A percentile compares a stretch with the other conserved stretches of the same genome.
Conservation (phyloP, 805 yeast genomes). For the Lipomyces sp. region DNA sequence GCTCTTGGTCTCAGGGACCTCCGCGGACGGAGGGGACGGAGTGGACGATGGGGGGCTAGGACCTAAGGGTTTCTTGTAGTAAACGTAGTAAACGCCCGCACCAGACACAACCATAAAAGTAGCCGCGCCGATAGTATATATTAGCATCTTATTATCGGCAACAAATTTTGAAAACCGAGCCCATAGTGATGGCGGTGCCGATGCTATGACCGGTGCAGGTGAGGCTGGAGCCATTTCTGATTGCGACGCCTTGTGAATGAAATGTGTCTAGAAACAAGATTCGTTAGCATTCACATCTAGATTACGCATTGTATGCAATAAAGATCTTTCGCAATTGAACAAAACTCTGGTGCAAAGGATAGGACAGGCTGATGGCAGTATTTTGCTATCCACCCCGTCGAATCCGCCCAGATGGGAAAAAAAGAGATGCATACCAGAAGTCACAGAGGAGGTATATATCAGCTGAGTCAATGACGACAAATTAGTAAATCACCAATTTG, state of each 20-base stretch:
- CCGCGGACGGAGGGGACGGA: conserved; percentile 10
- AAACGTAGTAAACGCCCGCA: conserved; percentile 39
- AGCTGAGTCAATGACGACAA: not conserved
- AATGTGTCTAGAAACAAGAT: not conserved
- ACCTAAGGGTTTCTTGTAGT: conserved; percentile 19
- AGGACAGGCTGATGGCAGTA: not conserved
- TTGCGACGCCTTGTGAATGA: not conserved
- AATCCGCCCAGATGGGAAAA: not conserved
- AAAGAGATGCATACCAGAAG: not conserved
- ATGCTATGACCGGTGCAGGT: conserved; percentile 15
- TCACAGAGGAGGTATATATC: not conserved
- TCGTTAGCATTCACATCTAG: not conserved
- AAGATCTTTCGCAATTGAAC: not conserved
- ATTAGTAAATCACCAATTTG: conserved; percentile 2
- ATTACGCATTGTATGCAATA: not conserved
- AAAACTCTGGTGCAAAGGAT: not conserved
- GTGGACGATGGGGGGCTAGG: conserved; percentile 5
- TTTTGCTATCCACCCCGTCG: not conserved
- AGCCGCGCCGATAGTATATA: conserved; percentile 35
- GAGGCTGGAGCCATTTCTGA: conserved; percentile 26
- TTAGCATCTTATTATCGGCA: conserved; percentile 36
- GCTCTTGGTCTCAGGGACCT: conserved; percentile 14
- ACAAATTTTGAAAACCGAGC: conserved; percentile 34
- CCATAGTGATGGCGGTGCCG: conserved; percentile 32
- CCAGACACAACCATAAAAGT: conserved; percentile 35